Evolutionary conservation across 768 basidiomycete species (phyloP).

Genomic region (Coprinopsis sp.): DNA sequence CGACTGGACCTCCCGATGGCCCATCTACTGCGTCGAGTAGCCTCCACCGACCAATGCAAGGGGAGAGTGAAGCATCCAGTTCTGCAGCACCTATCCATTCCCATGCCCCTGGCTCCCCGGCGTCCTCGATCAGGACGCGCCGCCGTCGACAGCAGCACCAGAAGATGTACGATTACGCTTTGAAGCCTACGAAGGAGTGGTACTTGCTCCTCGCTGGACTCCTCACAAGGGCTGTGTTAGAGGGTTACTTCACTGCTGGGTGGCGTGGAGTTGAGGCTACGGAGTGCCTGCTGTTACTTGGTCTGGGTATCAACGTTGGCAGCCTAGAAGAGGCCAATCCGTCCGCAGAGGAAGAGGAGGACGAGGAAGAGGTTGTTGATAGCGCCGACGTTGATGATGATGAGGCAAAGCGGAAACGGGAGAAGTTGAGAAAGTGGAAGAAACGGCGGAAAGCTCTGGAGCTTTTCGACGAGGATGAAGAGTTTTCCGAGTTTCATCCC

Average conservation of each 20-base stretch:
- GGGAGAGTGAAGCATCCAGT: no score
- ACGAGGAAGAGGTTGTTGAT: slow-evolving; percentile 13
- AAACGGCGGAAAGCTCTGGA: slow-evolving; percentile 12
- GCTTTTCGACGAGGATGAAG: slow-evolving; percentile 26
- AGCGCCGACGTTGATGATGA: slow-evolving; percentile 16
- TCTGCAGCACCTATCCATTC: no score
- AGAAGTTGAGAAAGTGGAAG: slow-evolving; percentile 4
- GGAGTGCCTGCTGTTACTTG: slow-evolving; percentile 70
- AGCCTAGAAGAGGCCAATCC: neutral
- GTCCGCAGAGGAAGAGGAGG: slow-evolving; percentile 8
- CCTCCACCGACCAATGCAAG: no score
- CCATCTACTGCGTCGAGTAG: no score
- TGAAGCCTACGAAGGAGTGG: slow-evolving; percentile 74
- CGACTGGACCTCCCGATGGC: neutral
- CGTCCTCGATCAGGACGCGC: slow-evolving; percentile 2
- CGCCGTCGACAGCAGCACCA: slow-evolving; percentile 9
- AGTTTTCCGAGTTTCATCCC: slow-evolving; percentile 61
- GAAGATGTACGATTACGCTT: slow-evolving; percentile 41
- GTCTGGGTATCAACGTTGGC: slow-evolving; percentile 43
- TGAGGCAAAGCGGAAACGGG: slow-evolving; percentile 2
- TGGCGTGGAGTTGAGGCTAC: slow-evolving; percentile 73
- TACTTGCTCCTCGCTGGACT: slow-evolving; percentile 75
- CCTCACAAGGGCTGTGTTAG: slow-evolving; percentile 76
- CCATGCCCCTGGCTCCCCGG: no score
- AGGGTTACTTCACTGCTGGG: slow-evolving; percentile 78